Evolutionary conservation across 2,329 filamentous ascomycete species (phyloP).

Genomic region (Fusarium guadeloupense): DNA sequence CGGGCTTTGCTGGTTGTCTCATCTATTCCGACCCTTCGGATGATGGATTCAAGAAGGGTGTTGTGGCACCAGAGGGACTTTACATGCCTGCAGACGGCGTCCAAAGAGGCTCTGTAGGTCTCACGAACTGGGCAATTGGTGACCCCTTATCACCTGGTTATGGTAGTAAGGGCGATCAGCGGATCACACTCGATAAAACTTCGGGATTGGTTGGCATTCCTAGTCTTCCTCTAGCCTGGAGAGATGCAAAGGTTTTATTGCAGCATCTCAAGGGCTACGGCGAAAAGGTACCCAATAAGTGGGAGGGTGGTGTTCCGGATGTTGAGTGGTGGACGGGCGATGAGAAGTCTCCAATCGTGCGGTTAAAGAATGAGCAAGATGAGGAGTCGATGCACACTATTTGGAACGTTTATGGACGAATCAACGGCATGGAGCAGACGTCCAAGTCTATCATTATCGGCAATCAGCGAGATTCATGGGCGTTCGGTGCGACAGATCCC

Average conservation of each 20-base stretch:
- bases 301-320: slow-evolving; percentile 80
- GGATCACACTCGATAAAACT: slow-evolving; percentile 75
- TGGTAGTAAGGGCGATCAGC: slow-evolving; percentile 73
- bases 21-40: slow-evolving; percentile 92
- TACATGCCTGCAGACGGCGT: slow-evolving; percentile 85
- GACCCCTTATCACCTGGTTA: slow-evolving; percentile 93
- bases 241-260: slow-evolving; percentile 83
- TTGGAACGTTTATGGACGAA: slow-evolving; percentile 89
- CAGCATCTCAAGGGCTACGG: slow-evolving; percentile 80
- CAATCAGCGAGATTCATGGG: slow-evolving; percentile 93
- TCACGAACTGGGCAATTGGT: slow-evolving; percentile 85
- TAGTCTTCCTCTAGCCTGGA: slow-evolving; percentile 88
- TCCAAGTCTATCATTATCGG: slow-evolving; percentile 89
- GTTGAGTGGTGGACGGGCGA: slow-evolving; percentile 90
- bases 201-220: slow-evolving; percentile 83
- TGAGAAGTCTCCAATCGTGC: slow-evolving; percentile 76
- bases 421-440: slow-evolving; percentile 83
- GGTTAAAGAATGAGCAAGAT: slow-evolving; percentile 86
- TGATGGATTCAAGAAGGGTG: slow-evolving; percentile 79
- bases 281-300: slow-evolving; percentile 71
- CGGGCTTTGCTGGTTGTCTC: slow-evolving; percentile 86
- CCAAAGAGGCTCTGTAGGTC: slow-evolving; percentile 81
- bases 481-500: slow-evolving; percentile 85
- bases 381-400: slow-evolving; percentile 84
- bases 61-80: slow-evolving; percentile 77